phyloP scores from a whole-genome alignment of 208 protist genomes.

The Perkinsela sp. region DNA sequence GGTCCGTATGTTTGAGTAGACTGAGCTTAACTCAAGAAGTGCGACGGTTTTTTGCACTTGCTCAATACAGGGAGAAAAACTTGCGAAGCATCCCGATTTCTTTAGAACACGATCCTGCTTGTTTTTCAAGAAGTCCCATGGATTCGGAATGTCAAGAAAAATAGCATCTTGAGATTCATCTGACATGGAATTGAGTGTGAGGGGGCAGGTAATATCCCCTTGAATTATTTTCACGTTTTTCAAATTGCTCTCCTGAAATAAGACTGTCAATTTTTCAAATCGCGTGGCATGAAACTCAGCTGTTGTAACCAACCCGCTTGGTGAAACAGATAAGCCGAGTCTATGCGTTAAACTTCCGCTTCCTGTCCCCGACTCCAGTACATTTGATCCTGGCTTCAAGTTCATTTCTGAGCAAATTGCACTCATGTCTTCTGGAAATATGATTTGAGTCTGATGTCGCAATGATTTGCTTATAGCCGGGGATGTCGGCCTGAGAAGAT shows the following conservation, averaged over 20 bases:
- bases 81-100: constrained; percentile 51
- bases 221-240: constrained; percentile 22
- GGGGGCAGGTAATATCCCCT: constrained; percentile 50
- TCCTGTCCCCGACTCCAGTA: constrained; percentile 63
- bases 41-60: constrained; percentile 50
- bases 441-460: constrained; percentile 62
- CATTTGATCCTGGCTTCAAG: constrained; percentile 24
- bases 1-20: constrained; percentile 54
- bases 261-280: constrained; percentile 26
- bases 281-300: constrained; percentile 56
- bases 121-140: constrained; percentile 52
- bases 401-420: constrained; percentile 39
- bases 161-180: constrained; percentile 39
- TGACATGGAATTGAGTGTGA: constrained; percentile 10
- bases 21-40: constrained; percentile 18
- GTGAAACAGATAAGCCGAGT: constrained; percentile 35
- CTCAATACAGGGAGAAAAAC: constrained; percentile 73
- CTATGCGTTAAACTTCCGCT: constrained; percentile 56
- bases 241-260: constrained; percentile 39
- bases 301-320: constrained; percentile 38
- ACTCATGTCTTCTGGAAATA: constrained; percentile 65
- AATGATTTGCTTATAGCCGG: constrained; percentile 5
- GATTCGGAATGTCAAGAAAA: constrained; percentile 68
- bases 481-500: not conserved
- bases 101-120: constrained; percentile 29